Evolutionary conservation across 2,329 filamentous ascomycete genomes (phyloP).

Genomic region (Neofusicoccum umdonicola): DNA sequence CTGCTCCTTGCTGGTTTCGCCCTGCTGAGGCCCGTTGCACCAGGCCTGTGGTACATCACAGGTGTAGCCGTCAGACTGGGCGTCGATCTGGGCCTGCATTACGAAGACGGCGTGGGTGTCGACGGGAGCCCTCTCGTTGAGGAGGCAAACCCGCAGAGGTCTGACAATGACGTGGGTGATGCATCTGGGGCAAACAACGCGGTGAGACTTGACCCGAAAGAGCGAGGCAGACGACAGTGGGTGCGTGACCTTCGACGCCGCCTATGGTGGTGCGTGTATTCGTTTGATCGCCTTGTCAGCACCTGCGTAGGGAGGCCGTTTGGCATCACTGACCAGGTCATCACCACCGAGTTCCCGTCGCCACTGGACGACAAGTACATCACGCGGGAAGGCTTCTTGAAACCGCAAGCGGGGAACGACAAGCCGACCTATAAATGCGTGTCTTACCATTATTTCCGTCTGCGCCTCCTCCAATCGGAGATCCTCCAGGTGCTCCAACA

Average conservation of each 20-base stretch:
- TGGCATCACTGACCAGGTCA: constrained; percentile 91
- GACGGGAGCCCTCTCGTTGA: constrained; percentile 44
- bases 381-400: constrained; percentile 70
- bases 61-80: constrained; percentile 88
- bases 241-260: constrained; percentile 80
- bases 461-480: constrained; percentile 87
- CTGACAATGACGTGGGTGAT: constrained; percentile 32
- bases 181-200: constrained; percentile 11
- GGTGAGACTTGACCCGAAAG: constrained; percentile 47
- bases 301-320: constrained; percentile 92
- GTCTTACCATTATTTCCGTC: constrained; percentile 85
- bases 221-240: constrained; percentile 74
- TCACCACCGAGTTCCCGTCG: constrained; percentile 93
- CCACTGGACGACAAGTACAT: constrained; percentile 85
- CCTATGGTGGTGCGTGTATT: constrained; percentile 97
- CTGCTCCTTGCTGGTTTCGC: constrained; percentile 88
- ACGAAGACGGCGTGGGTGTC: constrained; percentile 77
- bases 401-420: constrained; percentile 55
- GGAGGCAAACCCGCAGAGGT: constrained; percentile 34
- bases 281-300: constrained; percentile 89
- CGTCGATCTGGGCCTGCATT: constrained; percentile 87
- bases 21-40: constrained; percentile 83
- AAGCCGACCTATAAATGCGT: constrained; percentile 86
- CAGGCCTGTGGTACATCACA: constrained; percentile 95
- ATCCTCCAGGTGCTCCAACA: constrained; percentile 92